Conservation (phyloP, 2,329 filamentous ascomycete species). For the Talaromyces islandicus region DNA sequence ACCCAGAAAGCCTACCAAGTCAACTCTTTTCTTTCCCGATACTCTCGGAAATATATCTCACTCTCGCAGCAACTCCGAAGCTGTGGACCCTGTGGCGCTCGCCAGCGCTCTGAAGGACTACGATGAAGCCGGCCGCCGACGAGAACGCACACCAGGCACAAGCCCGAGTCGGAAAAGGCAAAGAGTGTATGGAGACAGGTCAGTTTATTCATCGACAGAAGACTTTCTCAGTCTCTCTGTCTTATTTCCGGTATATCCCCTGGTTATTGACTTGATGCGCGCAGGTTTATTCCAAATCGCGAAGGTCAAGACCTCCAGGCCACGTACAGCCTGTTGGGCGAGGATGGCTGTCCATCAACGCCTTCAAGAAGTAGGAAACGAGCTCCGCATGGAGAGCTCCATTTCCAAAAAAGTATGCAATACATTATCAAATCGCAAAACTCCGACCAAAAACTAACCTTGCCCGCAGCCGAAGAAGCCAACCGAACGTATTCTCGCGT, state of each 20-base stretch:
- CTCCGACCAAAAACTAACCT: constrained; percentile 1
- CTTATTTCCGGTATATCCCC: not conserved
- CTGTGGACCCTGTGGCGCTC: constrained; percentile 54
- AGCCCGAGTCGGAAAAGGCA: constrained; percentile 66
- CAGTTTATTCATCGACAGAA: constrained; percentile 17
- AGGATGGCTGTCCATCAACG: constrained; percentile 87
- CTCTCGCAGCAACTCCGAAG: constrained; percentile 38
- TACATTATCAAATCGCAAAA: constrained; percentile 7
- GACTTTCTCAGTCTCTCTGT: not conserved
- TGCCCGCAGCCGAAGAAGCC: constrained; percentile 70
- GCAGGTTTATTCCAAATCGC: constrained; percentile 89
- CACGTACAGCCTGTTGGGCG: constrained; percentile 85
- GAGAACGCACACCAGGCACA: constrained; percentile 57
- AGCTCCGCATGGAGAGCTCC: constrained; percentile 79
- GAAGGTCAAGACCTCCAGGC: constrained; percentile 89
- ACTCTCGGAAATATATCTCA: constrained; percentile 20
- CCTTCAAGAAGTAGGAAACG: constrained; percentile 81
- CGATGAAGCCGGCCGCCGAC: constrained; percentile 52
- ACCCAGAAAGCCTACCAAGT: constrained; percentile 46
- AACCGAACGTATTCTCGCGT: constrained; percentile 88
- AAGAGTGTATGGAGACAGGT: constrained; percentile 61
- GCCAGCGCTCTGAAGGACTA: constrained; percentile 57
- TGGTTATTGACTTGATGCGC: constrained; percentile 5
- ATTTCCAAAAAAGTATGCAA: constrained; percentile 81
- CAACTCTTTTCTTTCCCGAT: constrained; percentile 37